Base-by-base conservation (phyloP, 1,284 basidiomycete species). In the Tylopilus sp. region DNA sequence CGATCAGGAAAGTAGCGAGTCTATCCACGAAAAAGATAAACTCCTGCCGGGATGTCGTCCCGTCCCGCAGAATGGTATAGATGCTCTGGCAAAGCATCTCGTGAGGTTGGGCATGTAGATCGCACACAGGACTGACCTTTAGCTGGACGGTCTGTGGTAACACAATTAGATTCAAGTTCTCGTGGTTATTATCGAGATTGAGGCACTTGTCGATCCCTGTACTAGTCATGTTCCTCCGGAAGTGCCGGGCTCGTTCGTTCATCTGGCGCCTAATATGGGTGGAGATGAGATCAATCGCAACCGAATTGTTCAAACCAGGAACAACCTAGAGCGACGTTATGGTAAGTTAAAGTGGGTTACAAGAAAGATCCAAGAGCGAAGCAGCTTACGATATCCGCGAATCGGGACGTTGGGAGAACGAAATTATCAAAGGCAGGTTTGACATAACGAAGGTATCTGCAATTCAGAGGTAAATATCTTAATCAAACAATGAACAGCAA, bases 391-490 rank as follows among this genome's bases (percentile, higher is more conserved):
- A 95, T 90, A 63, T 98, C 93, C 4, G 94, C 94, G 65, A 88
- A 78, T 35, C 84, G 79, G 12, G 91, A 81, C 2, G 90, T 91
- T 0, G 94, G 94, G 41, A 83, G 81, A n/a, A 99, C 93, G 59
- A 94, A 96, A 65, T 92, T 90, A 67, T 99, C 95, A 60, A 89
- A 96, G 9, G 91, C 85, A 3, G 90, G 91, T 65, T 95, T 95
- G 59, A 96, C 94, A 63, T 88, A 95, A 41, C 91, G 85, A 31
- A 95, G 77, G 62, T 95, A 93, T 63, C 87, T 89, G 61, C 9
- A 45, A 51, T 17, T 14, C 21, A n/a, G n/a, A n/a, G 18, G 56
- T 66, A 6, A 51, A 57, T 33, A 26, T 17, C 28, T 48, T 30
- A 45, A 37, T 7, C 5, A 20, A 20, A 3, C 1, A 35, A 17